These are phyloP conservation scores for Saccharomycopsis malanga DNA, from an alignment of 805 yeast genomes.

Conservation along the genomic window DNA sequence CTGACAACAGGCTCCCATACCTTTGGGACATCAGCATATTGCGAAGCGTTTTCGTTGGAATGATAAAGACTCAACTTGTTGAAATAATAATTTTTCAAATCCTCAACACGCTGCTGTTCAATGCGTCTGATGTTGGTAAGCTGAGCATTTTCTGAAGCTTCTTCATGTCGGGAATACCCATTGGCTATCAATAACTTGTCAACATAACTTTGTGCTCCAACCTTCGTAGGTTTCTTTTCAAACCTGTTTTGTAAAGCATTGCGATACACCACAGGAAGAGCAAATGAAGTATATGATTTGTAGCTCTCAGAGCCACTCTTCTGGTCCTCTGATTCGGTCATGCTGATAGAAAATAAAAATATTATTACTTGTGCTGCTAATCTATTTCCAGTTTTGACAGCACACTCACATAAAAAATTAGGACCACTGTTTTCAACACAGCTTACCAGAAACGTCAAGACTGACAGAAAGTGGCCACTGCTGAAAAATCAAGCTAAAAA, in stretches of 20 bases:
- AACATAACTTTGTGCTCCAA: not conserved
- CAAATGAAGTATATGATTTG: not conserved
- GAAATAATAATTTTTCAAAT: constrained; percentile 3
- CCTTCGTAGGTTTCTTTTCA: not conserved
- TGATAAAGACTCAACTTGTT: constrained; percentile 1
- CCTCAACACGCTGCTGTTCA: not conserved
- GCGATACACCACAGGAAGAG: not conserved
- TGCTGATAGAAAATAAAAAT: too few relatives aligned
- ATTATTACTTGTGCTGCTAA: too few relatives aligned
- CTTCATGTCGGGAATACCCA: not conserved
- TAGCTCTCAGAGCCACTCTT: too few relatives aligned
- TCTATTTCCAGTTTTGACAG: too few relatives aligned
- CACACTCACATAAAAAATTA: too few relatives aligned
- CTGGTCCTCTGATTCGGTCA: too few relatives aligned
- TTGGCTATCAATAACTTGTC: not conserved
- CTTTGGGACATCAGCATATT: not conserved
- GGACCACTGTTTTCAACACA: too few relatives aligned
- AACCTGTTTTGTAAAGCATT: not conserved
- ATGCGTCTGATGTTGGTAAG: not conserved
- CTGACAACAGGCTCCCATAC: constrained; percentile 3
- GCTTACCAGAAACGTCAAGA: too few relatives aligned
- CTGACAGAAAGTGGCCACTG: too few relatives aligned
- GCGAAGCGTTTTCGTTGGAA: not conserved
- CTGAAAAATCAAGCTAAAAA: too few relatives aligned
- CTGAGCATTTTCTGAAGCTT: not conserved